phyloP scores from a whole-genome alignment of 257 asterid species.

The Jacaranda copaia region DNA sequence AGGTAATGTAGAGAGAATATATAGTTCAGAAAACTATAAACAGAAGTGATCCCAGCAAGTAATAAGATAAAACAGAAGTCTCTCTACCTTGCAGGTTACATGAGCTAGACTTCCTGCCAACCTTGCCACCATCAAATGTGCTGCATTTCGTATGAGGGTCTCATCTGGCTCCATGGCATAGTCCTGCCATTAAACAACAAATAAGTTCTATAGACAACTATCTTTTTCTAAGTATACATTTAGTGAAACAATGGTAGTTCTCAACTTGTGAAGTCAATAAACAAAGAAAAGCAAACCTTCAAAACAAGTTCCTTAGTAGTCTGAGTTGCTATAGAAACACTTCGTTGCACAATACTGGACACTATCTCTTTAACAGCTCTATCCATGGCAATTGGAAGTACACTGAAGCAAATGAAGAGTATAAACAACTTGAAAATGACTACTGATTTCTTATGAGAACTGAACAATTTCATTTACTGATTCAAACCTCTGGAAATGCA shows the following conservation, averaged over 20 bases:
- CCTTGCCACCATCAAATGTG: constrained; percentile 99
- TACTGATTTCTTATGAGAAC: constrained; percentile 2
- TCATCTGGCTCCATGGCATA: constrained; percentile 98
- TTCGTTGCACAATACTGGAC: constrained; percentile 85
- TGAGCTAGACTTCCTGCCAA: constrained; percentile 98
- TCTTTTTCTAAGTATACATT: neutral
- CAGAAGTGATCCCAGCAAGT: constrained; percentile 14
- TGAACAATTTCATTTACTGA: constrained; percentile 31
- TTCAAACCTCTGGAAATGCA: constrained; percentile 89
- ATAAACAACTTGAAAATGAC: constrained; percentile 1
- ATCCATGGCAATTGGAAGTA: constrained; percentile 92
- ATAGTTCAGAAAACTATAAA: constrained; percentile 1
- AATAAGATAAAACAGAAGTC: constrained; percentile 7
- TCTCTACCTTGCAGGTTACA: constrained; percentile 95
- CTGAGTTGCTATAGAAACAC: constrained; percentile 97
- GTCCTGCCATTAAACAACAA: constrained; percentile 61
- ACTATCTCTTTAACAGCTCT: constrained; percentile 95
- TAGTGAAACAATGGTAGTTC: neutral
- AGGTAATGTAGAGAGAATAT: constrained; percentile 12
- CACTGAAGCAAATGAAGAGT: constrained; percentile 57
- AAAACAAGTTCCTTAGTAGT: constrained; percentile 95
- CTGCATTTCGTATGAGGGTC: constrained; percentile 87
- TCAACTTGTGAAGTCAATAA: constrained; percentile 4
- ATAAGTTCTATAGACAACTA: constrained; percentile 8
- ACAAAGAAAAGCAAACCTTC: constrained; percentile 58